Evolutionary conservation across 257 asterid species (phyloP).

Genomic region (Dorcoceras hygrometricum): DNA sequence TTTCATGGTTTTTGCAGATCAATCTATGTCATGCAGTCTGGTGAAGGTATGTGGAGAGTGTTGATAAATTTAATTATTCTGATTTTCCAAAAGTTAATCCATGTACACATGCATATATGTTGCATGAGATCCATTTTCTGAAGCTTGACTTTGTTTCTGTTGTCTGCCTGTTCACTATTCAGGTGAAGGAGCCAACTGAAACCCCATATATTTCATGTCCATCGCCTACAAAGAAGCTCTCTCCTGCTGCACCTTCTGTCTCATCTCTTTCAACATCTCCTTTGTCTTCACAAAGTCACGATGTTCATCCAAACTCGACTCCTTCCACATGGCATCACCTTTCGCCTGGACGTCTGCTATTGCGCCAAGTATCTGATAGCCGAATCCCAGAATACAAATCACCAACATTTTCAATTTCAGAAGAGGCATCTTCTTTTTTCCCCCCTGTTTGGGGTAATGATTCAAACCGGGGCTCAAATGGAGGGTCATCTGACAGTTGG

Average conservation of each 20-base stretch:
- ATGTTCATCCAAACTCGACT: constrained; percentile 63
- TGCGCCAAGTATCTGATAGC: constrained; percentile 76
- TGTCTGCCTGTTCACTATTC: constrained; percentile 11
- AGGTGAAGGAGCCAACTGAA: constrained; percentile 61
- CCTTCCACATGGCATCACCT: constrained; percentile 74
- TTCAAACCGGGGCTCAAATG: constrained; percentile 69
- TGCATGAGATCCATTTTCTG: constrained; percentile 9
- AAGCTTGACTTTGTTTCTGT: constrained; percentile 12
- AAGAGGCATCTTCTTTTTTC: constrained; percentile 56
- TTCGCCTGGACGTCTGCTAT: constrained; percentile 65
- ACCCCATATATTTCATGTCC: constrained; percentile 56
- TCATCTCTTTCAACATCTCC: constrained; percentile 74
- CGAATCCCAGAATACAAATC: constrained; percentile 63
- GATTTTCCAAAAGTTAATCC: background rate
- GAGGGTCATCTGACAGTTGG: constrained; percentile 90
- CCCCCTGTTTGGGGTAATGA: constrained; percentile 76
- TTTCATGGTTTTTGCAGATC: constrained; percentile 35
- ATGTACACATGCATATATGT: constrained; percentile 16
- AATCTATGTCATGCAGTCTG: constrained; percentile 28
- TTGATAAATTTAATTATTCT: background rate
- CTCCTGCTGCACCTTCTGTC: constrained; percentile 68
- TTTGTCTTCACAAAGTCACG: constrained; percentile 58
- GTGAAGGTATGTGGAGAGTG: constrained; percentile 41
- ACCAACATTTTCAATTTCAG: constrained; percentile 73
- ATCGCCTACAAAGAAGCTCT: constrained; percentile 64